These are phyloP conservation scores for Arachnopeziza araneosa DNA, from an alignment of 2,329 filamentous ascomycete genomes.

Conservation along the genomic window DNA sequence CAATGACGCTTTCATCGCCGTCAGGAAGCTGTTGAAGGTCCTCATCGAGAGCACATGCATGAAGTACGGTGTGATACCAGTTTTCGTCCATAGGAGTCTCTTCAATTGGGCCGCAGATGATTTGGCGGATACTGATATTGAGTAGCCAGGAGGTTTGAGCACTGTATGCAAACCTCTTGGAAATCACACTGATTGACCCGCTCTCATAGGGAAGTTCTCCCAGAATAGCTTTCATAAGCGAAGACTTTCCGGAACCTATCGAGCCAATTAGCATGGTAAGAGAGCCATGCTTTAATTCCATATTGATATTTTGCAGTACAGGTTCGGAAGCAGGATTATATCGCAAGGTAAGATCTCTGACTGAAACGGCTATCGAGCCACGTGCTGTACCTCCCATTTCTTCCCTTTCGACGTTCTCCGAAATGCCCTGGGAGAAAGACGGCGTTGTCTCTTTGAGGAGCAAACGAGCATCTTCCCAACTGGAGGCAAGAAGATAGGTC, in stretches of 20 bases:
- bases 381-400: no score
- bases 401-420: no score
- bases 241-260: conserved; percentile 30
- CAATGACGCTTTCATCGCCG: conserved; percentile 7
- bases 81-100: background rate
- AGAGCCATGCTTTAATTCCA: background rate
- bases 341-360: no score
- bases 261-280: conserved; percentile 29
- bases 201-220: conserved; percentile 23
- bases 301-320: background rate
- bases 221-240: conserved; percentile 27
- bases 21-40: background rate
- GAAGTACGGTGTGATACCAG: background rate
- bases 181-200: conserved; percentile 14
- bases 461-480: background rate
- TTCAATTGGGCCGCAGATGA: conserved; percentile 32
- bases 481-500: conserved; percentile 23
- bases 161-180: conserved; percentile 23
- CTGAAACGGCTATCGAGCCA: no score
- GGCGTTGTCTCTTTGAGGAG: background rate
- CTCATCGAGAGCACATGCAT: background rate
- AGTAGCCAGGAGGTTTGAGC: conserved; percentile 42
- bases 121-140: conserved; percentile 34
- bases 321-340: background rate
- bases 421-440: no score